phyloP scores from a whole-genome alignment of 1,139 yeast genomes.

The Lodderomyces jiufengensis region DNA sequence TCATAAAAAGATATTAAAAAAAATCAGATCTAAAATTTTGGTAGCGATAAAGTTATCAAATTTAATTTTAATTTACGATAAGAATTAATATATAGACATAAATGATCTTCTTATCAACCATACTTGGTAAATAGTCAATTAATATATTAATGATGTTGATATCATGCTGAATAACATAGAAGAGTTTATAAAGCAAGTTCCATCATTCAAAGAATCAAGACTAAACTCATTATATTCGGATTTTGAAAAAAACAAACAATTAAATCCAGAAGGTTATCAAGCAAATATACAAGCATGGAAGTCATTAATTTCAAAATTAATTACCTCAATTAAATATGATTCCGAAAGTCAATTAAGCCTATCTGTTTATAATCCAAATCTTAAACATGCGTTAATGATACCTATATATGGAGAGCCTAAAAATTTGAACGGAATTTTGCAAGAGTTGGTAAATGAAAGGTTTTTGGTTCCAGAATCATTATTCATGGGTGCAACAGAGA shows the following conservation, averaged over 20 bases:
- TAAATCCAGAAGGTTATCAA: slow-evolving; percentile 65
- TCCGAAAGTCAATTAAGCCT: slow-evolving; percentile 20
- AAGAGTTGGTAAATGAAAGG: slow-evolving; percentile 23
- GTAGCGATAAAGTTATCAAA: too few species aligned
- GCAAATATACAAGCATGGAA: slow-evolving; percentile 71
- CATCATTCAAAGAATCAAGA: slow-evolving; percentile 45
- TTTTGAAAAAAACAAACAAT: slow-evolving; percentile 45
- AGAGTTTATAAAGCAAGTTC: slow-evolving; percentile 15
- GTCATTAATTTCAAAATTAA: slow-evolving; percentile 22
- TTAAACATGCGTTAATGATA: slow-evolving; percentile 20
- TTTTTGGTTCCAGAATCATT: slow-evolving; percentile 23
- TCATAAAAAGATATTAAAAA: too few species aligned
- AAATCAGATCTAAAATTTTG: too few species aligned
- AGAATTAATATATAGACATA: too few species aligned
- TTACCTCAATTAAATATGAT: slow-evolving; percentile 10
- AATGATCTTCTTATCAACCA: too few species aligned
- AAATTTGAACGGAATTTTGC: slow-evolving; percentile 21
- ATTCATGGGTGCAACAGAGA: slow-evolving; percentile 13
- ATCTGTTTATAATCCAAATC: slow-evolving; percentile 20
- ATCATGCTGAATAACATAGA: slow-evolving; percentile 12
- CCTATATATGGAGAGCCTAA: slow-evolving; percentile 31
- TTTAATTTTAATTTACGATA: too few species aligned
- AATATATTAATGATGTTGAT: not conserved
- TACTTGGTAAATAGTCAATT: too few species aligned
- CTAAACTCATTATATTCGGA: slow-evolving; percentile 64